Evolutionary conservation across 805 yeast genomes (phyloP).

Genomic region (Kuraishia borneana): DNA sequence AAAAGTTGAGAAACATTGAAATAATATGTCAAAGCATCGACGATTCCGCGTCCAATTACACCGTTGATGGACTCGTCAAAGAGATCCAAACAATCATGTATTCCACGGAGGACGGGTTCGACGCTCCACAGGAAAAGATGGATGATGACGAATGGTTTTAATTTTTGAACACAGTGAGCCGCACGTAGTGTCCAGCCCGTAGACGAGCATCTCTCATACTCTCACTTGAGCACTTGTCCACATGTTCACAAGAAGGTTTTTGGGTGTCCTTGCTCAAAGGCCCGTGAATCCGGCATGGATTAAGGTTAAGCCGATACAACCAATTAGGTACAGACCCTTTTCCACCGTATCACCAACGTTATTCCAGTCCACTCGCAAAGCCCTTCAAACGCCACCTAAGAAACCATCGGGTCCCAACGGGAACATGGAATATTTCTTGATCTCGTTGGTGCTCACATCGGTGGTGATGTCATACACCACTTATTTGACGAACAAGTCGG

Average conservation of each 20-base stretch:
- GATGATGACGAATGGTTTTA: conserved; percentile 7
- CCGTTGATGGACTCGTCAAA: conserved; percentile 30
- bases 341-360: no score
- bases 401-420: no score
- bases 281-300: no score
- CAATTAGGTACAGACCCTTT: no score
- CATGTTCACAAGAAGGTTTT: no score
- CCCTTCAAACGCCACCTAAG: no score
- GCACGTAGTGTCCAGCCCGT: conserved; percentile 6
- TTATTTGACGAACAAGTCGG: background rate
- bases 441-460: background rate
- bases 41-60: conserved; percentile 11
- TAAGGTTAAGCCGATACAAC: no score
- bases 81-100: conserved; percentile 71
- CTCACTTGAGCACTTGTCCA: no score
- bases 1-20: conserved; percentile 83
- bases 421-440: background rate
- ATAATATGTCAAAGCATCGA: conserved; percentile 57
- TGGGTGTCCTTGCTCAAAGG: no score
- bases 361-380: no score
- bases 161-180: conserved; percentile 5
- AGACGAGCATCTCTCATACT: no score
- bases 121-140: conserved; percentile 29
- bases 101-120: conserved; percentile 78
- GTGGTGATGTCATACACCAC: background rate